Conservation (phyloP, 345 rosid species). For the Brassica nigra region DNA sequence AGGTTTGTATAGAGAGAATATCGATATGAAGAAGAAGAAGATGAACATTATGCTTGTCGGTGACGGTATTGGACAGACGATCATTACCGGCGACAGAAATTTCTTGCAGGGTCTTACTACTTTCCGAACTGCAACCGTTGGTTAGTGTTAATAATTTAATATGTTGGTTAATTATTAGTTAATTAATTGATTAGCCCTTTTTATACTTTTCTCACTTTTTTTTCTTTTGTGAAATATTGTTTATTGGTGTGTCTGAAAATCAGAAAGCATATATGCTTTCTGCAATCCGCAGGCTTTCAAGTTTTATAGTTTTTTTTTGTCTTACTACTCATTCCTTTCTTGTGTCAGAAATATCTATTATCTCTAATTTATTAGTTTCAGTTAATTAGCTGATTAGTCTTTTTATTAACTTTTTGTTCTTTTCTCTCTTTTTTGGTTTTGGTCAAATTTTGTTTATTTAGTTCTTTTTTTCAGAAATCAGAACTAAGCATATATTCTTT, state of each 20-base stretch:
- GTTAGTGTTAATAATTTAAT: constrained; percentile 43
- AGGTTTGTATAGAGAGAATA: constrained; percentile 75
- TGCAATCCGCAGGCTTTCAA: constrained; percentile 28
- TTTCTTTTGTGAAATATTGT: constrained; percentile 20
- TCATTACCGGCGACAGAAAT: constrained; percentile 69
- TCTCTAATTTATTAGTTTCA: background rate
- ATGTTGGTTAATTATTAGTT: background rate
- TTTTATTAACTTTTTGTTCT: constrained; percentile 21
- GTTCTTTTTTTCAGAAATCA: background rate
- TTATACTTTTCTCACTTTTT: constrained; percentile 13
- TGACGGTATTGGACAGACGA: constrained; percentile 72
- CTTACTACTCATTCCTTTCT: constrained; percentile 10
- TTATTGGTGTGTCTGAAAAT: constrained; percentile 17
- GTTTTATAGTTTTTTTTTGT: background rate
- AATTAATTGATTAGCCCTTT: constrained; percentile 31
- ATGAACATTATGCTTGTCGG: constrained; percentile 75
- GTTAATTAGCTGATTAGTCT: constrained; percentile 26
- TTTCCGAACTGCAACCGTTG: constrained; percentile 90
- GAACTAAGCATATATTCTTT: constrained; percentile 2
- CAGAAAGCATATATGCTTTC: constrained; percentile 39
- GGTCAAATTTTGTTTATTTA: constrained; percentile 25
- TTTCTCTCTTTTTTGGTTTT: constrained; percentile 26
- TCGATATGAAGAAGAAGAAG: constrained; percentile 75
- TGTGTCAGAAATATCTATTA: constrained; percentile 3
- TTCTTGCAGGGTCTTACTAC: constrained; percentile 94